These are phyloP conservation scores for Tetrahymena borealis DNA, from an alignment of 73 alveolate genomes.

Conservation along the genomic window DNA sequence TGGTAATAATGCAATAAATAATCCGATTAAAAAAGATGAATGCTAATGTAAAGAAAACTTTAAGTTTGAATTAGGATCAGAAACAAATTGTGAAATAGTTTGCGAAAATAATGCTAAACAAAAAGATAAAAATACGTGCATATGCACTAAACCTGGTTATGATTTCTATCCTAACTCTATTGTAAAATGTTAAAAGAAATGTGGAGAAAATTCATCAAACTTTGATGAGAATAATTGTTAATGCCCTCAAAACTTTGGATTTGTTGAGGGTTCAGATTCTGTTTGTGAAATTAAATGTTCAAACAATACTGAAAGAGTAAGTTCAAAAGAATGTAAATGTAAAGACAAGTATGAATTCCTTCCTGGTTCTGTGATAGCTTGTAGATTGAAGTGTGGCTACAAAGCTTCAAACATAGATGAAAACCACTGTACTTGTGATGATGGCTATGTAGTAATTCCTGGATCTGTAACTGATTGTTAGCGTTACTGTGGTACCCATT, in stretches of 20 bases:
- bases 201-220: not conserved
- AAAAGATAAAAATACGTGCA: not conserved
- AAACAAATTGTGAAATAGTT: not conserved
- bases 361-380: not conserved
- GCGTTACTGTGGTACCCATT: not conserved
- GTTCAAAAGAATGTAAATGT: not conserved
- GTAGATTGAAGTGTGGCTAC: not conserved
- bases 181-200: not conserved
- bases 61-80: not conserved
- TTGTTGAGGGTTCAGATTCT: not conserved
- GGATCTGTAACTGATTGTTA: not conserved
- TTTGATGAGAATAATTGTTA: not conserved
- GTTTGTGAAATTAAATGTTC: not conserved
- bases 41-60: not conserved
- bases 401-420: not conserved
- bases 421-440: not conserved
- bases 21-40: not conserved
- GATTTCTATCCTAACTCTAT: not conserved
- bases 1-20: not conserved
- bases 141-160: not conserved
- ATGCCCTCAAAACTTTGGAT: not conserved
- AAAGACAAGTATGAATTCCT: not conserved
- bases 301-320: not conserved
- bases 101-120: not conserved
- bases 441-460: not conserved